phyloP scores from a whole-genome alignment of 73 alveolate genomes.

The Blepharisma stoltei region DNA sequence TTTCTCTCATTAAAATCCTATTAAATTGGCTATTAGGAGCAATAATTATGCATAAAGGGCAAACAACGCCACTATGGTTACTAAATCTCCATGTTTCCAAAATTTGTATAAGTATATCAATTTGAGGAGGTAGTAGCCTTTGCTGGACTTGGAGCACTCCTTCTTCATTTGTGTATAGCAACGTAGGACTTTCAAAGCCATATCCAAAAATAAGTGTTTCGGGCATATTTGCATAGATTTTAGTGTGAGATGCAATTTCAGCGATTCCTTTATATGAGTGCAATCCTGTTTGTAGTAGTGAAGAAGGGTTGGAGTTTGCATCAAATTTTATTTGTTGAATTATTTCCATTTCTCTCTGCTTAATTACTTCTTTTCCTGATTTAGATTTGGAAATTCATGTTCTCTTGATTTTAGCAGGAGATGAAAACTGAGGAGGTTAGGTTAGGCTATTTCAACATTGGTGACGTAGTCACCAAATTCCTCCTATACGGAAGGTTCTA shows the following conservation, averaged over 20 bases:
- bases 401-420: neutral
- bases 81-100: neutral
- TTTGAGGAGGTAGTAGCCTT: neutral
- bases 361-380: neutral
- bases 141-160: neutral
- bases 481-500: no score
- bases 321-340: neutral
- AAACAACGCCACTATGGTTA: neutral
- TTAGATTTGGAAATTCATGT: neutral
- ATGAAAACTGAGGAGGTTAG: no score
- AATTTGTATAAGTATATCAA: neutral
- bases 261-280: neutral
- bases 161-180: neutral
- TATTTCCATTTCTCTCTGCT: neutral
- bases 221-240: neutral
- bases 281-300: neutral
- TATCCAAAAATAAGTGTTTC: slow-evolving; percentile 6
- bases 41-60: neutral
- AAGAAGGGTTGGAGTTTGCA: neutral
- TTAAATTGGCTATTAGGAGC: slow-evolving; percentile 7
- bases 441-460: no score
- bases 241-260: neutral
- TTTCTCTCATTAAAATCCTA: neutral
- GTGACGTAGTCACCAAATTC: no score
- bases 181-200: slow-evolving; percentile 25